phyloP scores from a whole-genome alignment of 2,329 filamentous ascomycete genomes.

The Diplodia intermedia region DNA sequence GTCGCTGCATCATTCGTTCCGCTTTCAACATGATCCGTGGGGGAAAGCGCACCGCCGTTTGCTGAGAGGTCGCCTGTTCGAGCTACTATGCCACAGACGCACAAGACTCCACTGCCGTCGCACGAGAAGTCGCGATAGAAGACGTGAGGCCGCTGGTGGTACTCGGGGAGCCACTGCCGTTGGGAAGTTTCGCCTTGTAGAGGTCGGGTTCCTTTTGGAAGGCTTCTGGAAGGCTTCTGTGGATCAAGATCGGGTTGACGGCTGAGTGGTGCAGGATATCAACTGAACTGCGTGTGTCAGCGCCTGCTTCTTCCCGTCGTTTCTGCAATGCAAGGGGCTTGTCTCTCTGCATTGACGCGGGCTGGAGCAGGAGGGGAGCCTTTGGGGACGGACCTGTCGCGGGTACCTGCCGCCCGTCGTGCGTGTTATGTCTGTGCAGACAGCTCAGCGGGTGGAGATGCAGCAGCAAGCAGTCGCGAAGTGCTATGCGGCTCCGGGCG shows the following conservation, averaged over 20 bases:
- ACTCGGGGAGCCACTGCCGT: conserved; percentile 21
- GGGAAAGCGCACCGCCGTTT: background rate
- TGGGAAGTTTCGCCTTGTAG: conserved; percentile 30
- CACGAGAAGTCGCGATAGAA: conserved; percentile 28
- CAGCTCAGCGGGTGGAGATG: conserved; percentile 25
- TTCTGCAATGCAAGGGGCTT: conserved; percentile 40
- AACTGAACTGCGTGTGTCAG: conserved; percentile 28
- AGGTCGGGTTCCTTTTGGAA: conserved; percentile 33
- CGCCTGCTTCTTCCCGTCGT: conserved; percentile 13
- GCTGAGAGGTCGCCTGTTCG: background rate
- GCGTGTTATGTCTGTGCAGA: conserved; percentile 36
- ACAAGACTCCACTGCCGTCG: conserved; percentile 26
- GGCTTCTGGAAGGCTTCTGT: conserved; percentile 37
- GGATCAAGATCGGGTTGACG: conserved; percentile 30
- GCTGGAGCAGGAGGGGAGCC: conserved; percentile 39
- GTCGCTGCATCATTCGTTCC: conserved; percentile 45
- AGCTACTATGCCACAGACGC: conserved; percentile 22
- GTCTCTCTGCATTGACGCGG: conserved; percentile 45
- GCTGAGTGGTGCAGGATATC: conserved; percentile 24
- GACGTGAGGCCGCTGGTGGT: conserved; percentile 22
- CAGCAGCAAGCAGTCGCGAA: conserved; percentile 42
- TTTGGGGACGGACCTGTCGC: conserved; percentile 45
- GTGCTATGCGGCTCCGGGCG: conserved; percentile 39
- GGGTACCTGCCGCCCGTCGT: conserved; percentile 45
- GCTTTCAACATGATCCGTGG: conserved; percentile 36